Conservation (phyloP, 179 eudicot species). For the Amaranthus tricolor region DNA sequence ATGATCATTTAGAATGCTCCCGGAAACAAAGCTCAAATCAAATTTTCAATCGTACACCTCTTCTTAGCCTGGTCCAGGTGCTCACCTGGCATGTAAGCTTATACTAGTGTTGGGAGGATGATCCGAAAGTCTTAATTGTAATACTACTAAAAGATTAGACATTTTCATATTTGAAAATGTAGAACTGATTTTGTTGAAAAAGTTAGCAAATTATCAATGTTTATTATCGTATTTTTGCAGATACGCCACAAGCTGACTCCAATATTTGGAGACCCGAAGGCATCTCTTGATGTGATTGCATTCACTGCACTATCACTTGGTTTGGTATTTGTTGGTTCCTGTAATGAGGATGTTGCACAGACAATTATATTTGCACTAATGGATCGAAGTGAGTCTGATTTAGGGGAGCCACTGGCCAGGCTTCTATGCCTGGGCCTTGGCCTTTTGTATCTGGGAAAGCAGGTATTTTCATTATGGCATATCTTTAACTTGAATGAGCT, state of each 20-base stretch:
- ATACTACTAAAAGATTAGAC: too few species aligned
- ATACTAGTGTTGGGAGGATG: too few species aligned
- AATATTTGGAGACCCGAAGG: constrained; percentile 69
- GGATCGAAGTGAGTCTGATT: constrained; percentile 77
- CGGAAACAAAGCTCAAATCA: too few species aligned
- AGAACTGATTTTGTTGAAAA: too few species aligned
- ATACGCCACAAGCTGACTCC: constrained; percentile 60
- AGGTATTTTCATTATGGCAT: constrained; percentile 42
- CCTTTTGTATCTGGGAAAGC: constrained; percentile 88
- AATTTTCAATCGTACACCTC: too few species aligned
- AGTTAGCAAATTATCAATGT: background rate
- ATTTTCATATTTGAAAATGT: too few species aligned
- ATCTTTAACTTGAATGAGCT: background rate
- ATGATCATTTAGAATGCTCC: too few species aligned
- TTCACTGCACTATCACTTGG: constrained; percentile 86
- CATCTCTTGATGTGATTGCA: constrained; percentile 85
- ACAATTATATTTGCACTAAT: constrained; percentile 78
- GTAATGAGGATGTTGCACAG: constrained; percentile 89
- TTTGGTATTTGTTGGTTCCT: constrained; percentile 85
- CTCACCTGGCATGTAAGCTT: too few species aligned
- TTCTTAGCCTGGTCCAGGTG: too few species aligned
- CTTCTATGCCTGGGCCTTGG: constrained; percentile 93
- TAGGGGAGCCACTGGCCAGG: constrained; percentile 78
- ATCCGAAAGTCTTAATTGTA: too few species aligned
- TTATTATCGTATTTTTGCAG: constrained; percentile 36